Base-by-base conservation (phyloP, 2,329 filamentous ascomycete species). In the Tolypocladium paradoxum region DNA sequence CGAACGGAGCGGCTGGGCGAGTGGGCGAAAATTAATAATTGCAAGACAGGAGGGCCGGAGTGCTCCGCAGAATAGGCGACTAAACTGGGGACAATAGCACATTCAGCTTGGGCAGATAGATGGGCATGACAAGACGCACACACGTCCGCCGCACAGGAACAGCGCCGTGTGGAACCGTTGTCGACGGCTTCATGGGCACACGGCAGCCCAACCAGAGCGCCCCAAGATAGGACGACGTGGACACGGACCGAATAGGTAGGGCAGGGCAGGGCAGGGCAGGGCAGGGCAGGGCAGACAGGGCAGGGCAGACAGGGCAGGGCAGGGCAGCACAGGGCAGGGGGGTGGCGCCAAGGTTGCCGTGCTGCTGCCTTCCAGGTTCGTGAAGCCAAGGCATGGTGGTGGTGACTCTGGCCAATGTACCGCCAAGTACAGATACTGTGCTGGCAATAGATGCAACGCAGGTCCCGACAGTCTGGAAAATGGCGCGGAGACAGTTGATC, bases 401-500 rank as follows among this genome's bases (percentile, higher is more conserved):
- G 11, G 38, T 22, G 14, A 29, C 40, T 12, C 40, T 24, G 20
- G 14, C 34, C 48, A 20, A 36, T 11, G 33, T 45, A 45, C 40
- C 24, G 24, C 40, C 40, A 29, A 27, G 49, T 22, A 50, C 35
- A 14, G 9, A 36, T 14, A 48, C 33, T 11, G 48, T 55, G 62
- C 55, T 52, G 49, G 46, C 56, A 57, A 54, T 16, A 50, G 36
- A 48, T 55, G 35, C 54, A 57, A 54, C 58, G 62, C 57, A 60
- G 60, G 59, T 64, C 62, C 65, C 65, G 65, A 67, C 64, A 65
- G 63, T 62, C 52, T 67, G 65, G 65, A 67, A 67, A 67, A 67
- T 67, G 27, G 51, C 51, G 51, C 51, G 45, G 51, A 40, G 34
- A 20, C 6, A 22, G 35, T 36, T 24, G 43, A 46, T 29, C 43